Conservation (phyloP, 2,329 filamentous ascomycete genomes). For the Botrytis aclada region DNA sequence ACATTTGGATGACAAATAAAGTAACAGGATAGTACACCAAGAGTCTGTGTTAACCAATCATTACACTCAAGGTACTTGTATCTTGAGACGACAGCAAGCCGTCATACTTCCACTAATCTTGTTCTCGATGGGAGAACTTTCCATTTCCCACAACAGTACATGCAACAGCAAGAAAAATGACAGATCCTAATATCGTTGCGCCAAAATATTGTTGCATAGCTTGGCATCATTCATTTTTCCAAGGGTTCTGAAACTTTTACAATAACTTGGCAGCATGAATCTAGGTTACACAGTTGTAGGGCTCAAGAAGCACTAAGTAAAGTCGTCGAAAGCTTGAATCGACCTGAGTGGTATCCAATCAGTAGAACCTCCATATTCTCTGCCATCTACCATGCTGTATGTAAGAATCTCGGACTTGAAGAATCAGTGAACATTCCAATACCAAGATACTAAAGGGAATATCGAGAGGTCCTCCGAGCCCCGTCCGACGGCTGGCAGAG, state of each 20-base stretch:
- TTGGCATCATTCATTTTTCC: rapidly evolving
- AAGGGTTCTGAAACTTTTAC: background rate
- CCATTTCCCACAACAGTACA: background rate
- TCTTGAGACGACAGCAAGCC: background rate
- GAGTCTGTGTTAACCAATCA: too few species aligned
- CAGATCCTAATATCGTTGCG: background rate
- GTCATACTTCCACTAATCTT: background rate
- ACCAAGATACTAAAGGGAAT: background rate
- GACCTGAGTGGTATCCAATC: background rate
- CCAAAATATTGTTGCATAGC: rapidly evolving
- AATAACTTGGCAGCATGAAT: background rate
- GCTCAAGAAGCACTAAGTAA: background rate
- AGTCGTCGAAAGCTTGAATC: background rate
- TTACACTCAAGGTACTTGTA: background rate
- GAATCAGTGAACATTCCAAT: background rate
- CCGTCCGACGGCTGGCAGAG: too few species aligned
- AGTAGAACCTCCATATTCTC: background rate
- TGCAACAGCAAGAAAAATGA: background rate
- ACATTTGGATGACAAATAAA: rapidly evolving
- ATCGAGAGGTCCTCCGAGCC: too few species aligned
- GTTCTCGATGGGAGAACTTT: background rate
- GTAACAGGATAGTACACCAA: too few species aligned
- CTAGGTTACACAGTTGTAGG: background rate
- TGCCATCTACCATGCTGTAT: too few species aligned
- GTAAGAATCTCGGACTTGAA: background rate